Evolutionary conservation across 2,329 filamentous ascomycete genomes (phyloP), one percentile per base, ranked within the genome.

Genomic region (Arthrobotrys sphaeroides): DNA sequence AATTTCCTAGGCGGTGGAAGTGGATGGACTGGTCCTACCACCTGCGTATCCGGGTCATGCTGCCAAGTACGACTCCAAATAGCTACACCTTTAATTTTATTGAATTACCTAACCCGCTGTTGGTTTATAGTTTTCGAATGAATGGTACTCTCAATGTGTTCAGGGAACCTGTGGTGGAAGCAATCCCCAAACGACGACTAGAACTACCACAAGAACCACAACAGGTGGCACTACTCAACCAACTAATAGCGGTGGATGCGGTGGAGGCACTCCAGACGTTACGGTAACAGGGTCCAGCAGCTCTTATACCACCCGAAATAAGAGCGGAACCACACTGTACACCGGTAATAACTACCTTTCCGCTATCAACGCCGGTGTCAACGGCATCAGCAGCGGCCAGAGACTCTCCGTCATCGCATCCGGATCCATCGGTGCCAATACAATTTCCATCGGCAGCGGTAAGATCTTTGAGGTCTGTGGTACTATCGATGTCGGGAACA

Each of bases 391-490:
- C 77, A 83, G 82, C 57, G 86, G 87, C 5, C 85, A 88, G 79
- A 85, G 86, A 9, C 84, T 88, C 0, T 81, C 85, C 1, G 84
- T 88, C 66, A 84, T 87, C 0, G 86, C 86, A 0, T 87, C 85
- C 0, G 87, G 87, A 2, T 86, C 85, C 45, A 87, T 88, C 61
- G 86, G 86, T 28, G 83, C 85, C n/a, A 83, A 79, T 78, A 87
- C 85, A 36, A 85, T 88, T 79, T 83, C 80, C 22, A 84, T 88
- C 75, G 78, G 79, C 33, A 85, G 84, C 78, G 86, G 86, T 67
- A 87, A 87, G 80, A 88, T 82, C 43, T 88, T 88, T 53, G 87
- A 88, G 77, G 87, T 86, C 31, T 88, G 87, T 79, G 86, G 87
- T 43, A 87, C 86, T 47, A 86, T 88, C 80, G 83, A 88, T 68